These are phyloP conservation scores for Evansstolkia leycettana DNA, from an alignment of 495 filamentous ascomycete genomes.

Conservation along the genomic window DNA sequence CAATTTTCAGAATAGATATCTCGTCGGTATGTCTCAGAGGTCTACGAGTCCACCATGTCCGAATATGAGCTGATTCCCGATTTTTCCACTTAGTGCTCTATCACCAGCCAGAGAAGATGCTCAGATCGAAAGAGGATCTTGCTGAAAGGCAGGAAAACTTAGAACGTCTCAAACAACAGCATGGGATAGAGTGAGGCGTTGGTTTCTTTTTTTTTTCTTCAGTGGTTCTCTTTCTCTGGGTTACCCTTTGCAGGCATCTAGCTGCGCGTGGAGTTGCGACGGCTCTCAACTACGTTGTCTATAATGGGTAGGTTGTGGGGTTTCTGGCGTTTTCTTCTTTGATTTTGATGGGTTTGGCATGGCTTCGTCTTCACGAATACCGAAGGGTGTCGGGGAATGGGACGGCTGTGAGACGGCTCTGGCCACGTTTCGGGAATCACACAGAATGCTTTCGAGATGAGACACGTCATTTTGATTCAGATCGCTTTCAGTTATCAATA, in stretches of 20 bases:
- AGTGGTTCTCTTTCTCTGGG: constrained; percentile 21
- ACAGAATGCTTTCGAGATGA: background rate
- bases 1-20: constrained; percentile 99
- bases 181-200: constrained; percentile 85
- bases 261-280: constrained; percentile 24
- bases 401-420: background rate
- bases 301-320: constrained; percentile 31
- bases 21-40: constrained; percentile 64
- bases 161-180: constrained; percentile 94
- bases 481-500: background rate
- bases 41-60: background rate
- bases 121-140: constrained; percentile 83
- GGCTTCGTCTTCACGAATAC: background rate
- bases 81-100: constrained; percentile 64
- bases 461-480: background rate
- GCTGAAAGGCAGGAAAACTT: constrained; percentile 90
- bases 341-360: constrained; percentile 11
- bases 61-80: constrained; percentile 5
- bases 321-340: constrained; percentile 26
- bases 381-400: background rate
- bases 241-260: constrained; percentile 28
- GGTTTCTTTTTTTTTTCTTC: constrained; percentile 15
- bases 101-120: constrained; percentile 97
- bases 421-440: background rate
- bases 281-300: constrained; percentile 20